Evolutionary conservation across 2,329 filamentous ascomycete species (phyloP).

Genomic region (Aspergillus flavus): DNA sequence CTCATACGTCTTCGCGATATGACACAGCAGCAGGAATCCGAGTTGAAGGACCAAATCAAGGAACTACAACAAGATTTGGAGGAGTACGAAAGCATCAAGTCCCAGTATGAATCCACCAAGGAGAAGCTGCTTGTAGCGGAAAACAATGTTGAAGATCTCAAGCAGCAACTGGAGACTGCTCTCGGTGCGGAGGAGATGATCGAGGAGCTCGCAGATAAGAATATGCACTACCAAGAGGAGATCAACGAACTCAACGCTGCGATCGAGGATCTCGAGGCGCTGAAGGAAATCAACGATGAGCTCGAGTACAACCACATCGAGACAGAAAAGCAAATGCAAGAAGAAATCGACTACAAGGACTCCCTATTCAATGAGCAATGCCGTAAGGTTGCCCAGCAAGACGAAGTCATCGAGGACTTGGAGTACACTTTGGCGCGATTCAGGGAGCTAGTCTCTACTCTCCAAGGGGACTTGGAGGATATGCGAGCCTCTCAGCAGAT

Average conservation of each 20-base stretch:
- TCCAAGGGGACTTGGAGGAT: slow-evolving; percentile 87
- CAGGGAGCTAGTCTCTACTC: slow-evolving; percentile 80
- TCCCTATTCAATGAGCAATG: slow-evolving; percentile 79
- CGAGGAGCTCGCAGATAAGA: slow-evolving; percentile 85
- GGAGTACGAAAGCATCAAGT: slow-evolving; percentile 67
- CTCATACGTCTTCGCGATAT: slow-evolving; percentile 82
- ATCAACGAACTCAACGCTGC: slow-evolving; percentile 79
- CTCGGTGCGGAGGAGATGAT: slow-evolving; percentile 91
- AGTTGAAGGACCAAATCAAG: slow-evolving; percentile 74
- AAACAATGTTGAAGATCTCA: slow-evolving; percentile 77
- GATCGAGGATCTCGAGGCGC: slow-evolving; percentile 82
- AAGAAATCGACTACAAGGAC: slow-evolving; percentile 89
- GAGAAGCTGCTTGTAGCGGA: slow-evolving; percentile 75
- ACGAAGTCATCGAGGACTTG: slow-evolving; percentile 79
- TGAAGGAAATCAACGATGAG: slow-evolving; percentile 93
- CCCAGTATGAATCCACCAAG: slow-evolving; percentile 69
- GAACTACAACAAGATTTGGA: slow-evolving; percentile 72
- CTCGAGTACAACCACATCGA: slow-evolving; percentile 91
- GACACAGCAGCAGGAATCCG: slow-evolving; percentile 80
- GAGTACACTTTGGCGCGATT: slow-evolving; percentile 89
- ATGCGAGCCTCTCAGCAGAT: slow-evolving; percentile 90
- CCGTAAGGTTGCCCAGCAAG: slow-evolving; percentile 72
- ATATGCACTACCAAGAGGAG: slow-evolving; percentile 78
- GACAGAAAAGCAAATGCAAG: slow-evolving; percentile 90
- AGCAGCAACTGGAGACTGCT: slow-evolving; percentile 87